These are phyloP conservation scores for Cryptococcus neoformans DNA, from an alignment of 1,284 basidiomycete species.

Conservation along the genomic window DNA sequence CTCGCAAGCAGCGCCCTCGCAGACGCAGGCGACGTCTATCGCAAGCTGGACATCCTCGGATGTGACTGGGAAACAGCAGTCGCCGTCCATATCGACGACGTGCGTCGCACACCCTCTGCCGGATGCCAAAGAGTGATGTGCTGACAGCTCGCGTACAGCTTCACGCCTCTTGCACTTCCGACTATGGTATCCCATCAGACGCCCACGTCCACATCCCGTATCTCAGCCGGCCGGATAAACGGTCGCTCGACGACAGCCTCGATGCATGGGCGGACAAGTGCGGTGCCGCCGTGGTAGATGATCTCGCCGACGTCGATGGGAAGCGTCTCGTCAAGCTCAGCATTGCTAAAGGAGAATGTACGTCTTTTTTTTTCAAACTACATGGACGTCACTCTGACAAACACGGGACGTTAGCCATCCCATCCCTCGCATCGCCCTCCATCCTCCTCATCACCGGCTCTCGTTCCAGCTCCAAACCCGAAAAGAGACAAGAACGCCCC, in stretches of 20 bases:
- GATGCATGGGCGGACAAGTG: constrained; percentile 36
- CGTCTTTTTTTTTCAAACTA: constrained; percentile 3
- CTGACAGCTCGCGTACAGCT: constrained; percentile 21
- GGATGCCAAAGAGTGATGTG: neutral
- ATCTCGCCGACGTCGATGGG: constrained; percentile 4
- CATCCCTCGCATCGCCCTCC: constrained; percentile 14
- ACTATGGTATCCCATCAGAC: constrained; percentile 9
- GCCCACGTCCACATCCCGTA: constrained; percentile 39
- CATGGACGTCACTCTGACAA: neutral
- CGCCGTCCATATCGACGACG: constrained; percentile 28
- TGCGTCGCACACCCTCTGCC: constrained; percentile 10
- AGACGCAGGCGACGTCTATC: constrained; percentile 33
- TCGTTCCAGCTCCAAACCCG: constrained; percentile 2
- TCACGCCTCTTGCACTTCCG: constrained; percentile 31
- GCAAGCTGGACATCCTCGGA: constrained; percentile 33
- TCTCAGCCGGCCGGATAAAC: constrained; percentile 20
- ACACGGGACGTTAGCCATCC: neutral
- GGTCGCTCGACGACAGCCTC: constrained; percentile 23
- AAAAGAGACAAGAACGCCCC: constrained; percentile 24
- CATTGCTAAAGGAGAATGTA: constrained; percentile 15
- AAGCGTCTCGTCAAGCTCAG: constrained; percentile 17
- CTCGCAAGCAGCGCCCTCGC: neutral
- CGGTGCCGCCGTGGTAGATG: constrained; percentile 27
- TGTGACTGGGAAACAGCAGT: constrained; percentile 40
- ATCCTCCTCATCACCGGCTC: constrained; percentile 42